Base-by-base conservation (phyloP, 2,329 filamentous ascomycete species). In the Cordyceps fumosorosea region DNA sequence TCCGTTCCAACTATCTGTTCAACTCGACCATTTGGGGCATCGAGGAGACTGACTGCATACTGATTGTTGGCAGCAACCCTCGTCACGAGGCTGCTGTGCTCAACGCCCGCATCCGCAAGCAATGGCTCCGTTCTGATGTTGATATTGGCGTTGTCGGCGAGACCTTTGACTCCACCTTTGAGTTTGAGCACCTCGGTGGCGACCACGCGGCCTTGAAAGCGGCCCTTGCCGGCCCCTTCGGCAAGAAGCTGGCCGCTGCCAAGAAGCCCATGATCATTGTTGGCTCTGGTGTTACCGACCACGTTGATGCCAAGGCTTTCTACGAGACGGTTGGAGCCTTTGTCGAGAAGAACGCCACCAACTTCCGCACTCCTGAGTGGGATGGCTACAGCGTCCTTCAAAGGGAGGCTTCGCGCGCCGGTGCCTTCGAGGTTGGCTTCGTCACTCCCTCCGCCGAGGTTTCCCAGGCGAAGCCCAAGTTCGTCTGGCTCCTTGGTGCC, bases 361-460 rank as follows among this genome's bases (percentile, higher is more conserved):
- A 88, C 80, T 97, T 99, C 82, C 80, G 85, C 71, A 96, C 90
- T 6, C 80, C 86, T 20, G 92, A 96, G 75, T 98, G 96, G 92
- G 95, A 96, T 75, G 95, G 93, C 64, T 99, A 93, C 84, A 99
- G 97, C 75, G 87, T 99, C 64, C 87, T 99, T 58, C 95, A 99
- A 78, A 88, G 93, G 67, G 89, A 91, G 65, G 95, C 95, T 64
- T 97, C 95, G 65, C 89, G 93, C 69, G 89, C 89, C 44, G 95
- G 92, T 73, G 95, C 95, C 64, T 99, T 92, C 73, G 95, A 99
- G 78, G 87, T 99, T 69, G 95, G 95, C 71, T 99, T 97, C 78
- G 91, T 90, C 42, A 88, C 91, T 16, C 91, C 93, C 55, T 96
- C 91, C 18, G 78, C 87, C 1, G 84, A 86, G 66, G 91, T 96